Conservation (phyloP, 2,329 filamentous ascomycete species). For the Aspergillus chevalieri region DNA sequence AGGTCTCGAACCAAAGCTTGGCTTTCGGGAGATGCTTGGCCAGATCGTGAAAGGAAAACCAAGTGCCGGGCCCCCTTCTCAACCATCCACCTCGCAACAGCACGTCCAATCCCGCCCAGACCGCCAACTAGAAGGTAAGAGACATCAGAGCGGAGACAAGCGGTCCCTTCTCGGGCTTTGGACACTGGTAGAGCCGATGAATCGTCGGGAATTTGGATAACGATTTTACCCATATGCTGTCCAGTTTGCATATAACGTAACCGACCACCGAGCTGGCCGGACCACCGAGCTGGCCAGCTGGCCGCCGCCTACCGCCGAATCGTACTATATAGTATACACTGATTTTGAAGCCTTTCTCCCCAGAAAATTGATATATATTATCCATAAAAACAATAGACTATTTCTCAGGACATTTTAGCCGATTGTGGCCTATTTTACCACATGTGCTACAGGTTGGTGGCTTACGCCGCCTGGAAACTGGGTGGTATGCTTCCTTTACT, state of each 20-base stretch:
- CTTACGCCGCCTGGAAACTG: too few species aligned
- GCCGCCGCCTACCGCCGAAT: too few species aligned
- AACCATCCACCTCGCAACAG: slow-evolving; percentile 11
- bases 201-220: not conserved
- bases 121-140: slow-evolving; percentile 14
- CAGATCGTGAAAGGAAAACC: slow-evolving; percentile 8
- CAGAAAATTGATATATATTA: too few species aligned
- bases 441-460: too few species aligned
- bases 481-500: too few species aligned
- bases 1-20: slow-evolving; percentile 7
- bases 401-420: too few species aligned
- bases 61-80: slow-evolving; percentile 9
- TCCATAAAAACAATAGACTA: too few species aligned
- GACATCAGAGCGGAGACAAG: not conserved
- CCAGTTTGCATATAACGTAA: not conserved
- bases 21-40: not conserved
- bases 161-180: not conserved
- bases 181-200: not conserved
- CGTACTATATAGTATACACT: too few species aligned
- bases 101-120: slow-evolving; percentile 11
- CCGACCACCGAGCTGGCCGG: too few species aligned
- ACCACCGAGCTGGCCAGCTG: too few species aligned
- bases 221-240: not conserved
- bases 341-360: too few species aligned
- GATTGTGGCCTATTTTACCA: too few species aligned